Conservation (phyloP, 2,329 filamentous ascomycete genomes). For the Samsoniella hepiali region DNA sequence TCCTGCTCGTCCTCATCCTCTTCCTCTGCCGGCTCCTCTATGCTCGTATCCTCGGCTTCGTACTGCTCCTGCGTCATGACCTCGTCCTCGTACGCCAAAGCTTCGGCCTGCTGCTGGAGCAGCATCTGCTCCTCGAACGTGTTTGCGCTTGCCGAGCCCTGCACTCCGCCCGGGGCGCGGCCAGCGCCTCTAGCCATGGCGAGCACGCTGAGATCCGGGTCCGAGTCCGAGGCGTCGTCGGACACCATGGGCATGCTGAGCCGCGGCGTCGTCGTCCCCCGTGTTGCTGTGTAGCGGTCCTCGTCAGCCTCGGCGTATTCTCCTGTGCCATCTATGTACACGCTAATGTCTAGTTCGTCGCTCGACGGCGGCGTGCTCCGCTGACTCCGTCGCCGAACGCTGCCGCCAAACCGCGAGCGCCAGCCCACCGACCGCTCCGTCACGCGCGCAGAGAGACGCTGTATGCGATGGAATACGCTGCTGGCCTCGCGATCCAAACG, state of each 20-base stretch:
- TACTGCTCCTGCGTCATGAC: constrained; percentile 18
- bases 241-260: constrained; percentile 38
- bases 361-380: not conserved
- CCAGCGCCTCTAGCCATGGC: constrained; percentile 31
- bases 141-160: not conserved
- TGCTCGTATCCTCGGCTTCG: constrained; percentile 26
- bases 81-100: constrained; percentile 28
- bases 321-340: not conserved
- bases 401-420: constrained; percentile 6
- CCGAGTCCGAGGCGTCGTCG: constrained; percentile 34
- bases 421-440: constrained; percentile 8
- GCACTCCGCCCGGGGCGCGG: constrained; percentile 5
- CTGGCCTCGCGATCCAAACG: not conserved
- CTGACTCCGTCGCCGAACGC: not conserved
- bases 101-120: constrained; percentile 24
- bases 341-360: not conserved
- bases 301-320: constrained; percentile 2
- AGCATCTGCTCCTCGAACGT: constrained; percentile 19
- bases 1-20: constrained; percentile 28
- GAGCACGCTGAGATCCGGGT: constrained; percentile 38
- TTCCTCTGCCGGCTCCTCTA: constrained; percentile 34
- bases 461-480: not conserved
- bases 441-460: constrained; percentile 5
- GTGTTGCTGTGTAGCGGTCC: constrained; percentile 26
- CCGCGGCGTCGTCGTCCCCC: constrained; percentile 29